Percentiles rank a stretch among this genome's conserved stretches.
phyloP scores from a whole-genome alignment of 257 asterid species.

The Capsicum rhomboideum region DNA sequence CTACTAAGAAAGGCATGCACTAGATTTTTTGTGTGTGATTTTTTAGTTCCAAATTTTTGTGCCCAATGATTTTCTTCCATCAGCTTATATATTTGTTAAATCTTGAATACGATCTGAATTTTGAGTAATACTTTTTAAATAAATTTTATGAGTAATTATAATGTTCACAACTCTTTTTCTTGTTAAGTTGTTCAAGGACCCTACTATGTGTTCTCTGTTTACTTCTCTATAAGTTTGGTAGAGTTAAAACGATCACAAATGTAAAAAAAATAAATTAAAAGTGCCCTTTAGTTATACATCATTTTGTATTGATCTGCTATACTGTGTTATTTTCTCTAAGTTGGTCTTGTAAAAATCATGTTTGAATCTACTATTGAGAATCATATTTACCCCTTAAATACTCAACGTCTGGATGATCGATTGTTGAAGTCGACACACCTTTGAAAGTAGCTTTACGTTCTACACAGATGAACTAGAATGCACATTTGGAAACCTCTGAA shows the following conservation, averaged over 20 bases:
- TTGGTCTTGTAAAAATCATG: too few species aligned
- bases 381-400: too few species aligned
- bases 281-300: not conserved
- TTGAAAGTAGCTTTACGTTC: too few species aligned
- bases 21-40: not conserved
- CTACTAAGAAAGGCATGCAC: too few species aligned
- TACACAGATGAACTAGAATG: slow-evolving; percentile 48
- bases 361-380: too few species aligned
- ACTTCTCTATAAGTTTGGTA: not conserved
- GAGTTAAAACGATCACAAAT: not conserved
- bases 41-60: not conserved
- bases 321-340: too few species aligned
- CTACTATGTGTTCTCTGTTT: not conserved
- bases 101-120: not conserved
- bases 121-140: not conserved
- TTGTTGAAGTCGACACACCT: too few species aligned
- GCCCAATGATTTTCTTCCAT: not conserved
- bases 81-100: not conserved
- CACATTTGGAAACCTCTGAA: slow-evolving; percentile 26
- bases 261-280: too few species aligned
- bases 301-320: not conserved
- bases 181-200: not conserved
- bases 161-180: not conserved
- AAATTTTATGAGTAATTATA: not conserved
- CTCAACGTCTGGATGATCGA: too few species aligned